Percentiles rank a stretch among this genome's conserved stretches.
Evolutionary conservation across 192 early-diverging fungal species (phyloP).

Genomic region (Coemansia sp.): DNA sequence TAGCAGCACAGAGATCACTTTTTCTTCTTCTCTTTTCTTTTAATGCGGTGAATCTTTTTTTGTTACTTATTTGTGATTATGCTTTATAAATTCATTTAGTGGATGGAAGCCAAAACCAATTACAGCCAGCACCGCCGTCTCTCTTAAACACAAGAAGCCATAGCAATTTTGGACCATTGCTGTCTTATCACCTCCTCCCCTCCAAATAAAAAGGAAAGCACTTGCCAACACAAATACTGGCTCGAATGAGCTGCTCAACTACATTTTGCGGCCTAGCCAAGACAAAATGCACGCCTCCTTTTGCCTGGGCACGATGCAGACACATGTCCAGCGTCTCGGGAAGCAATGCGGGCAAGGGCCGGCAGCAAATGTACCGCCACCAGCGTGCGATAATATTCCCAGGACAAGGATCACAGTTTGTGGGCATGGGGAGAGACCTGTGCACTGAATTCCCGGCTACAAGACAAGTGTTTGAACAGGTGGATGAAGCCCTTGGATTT

Average conservation of each 20-base stretch:
- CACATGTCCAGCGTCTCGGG: background rate
- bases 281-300: background rate
- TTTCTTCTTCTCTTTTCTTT: background rate
- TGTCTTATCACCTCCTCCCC: background rate
- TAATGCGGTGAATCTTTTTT: background rate
- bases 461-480: slow-evolving; percentile 84
- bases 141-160: no score
- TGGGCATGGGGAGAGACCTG: slow-evolving; percentile 93
- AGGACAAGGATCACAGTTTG: slow-evolving; percentile 82
- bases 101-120: background rate
- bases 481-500: slow-evolving; percentile 80
- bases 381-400: slow-evolving; percentile 53
- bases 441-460: slow-evolving; percentile 74
- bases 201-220: background rate
- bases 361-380: slow-evolving; percentile 36
- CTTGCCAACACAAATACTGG: background rate
- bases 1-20: slow-evolving; percentile 1
- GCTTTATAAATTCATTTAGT: no score
- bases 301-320: background rate
- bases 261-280: background rate
- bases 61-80: background rate
- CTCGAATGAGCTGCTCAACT: background rate
- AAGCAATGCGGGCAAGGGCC: slow-evolving; percentile 1
- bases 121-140: background rate
- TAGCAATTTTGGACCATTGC: background rate